Conservation (phyloP, 2,329 filamentous ascomycete genomes). For the Penicillium sp. region DNA sequence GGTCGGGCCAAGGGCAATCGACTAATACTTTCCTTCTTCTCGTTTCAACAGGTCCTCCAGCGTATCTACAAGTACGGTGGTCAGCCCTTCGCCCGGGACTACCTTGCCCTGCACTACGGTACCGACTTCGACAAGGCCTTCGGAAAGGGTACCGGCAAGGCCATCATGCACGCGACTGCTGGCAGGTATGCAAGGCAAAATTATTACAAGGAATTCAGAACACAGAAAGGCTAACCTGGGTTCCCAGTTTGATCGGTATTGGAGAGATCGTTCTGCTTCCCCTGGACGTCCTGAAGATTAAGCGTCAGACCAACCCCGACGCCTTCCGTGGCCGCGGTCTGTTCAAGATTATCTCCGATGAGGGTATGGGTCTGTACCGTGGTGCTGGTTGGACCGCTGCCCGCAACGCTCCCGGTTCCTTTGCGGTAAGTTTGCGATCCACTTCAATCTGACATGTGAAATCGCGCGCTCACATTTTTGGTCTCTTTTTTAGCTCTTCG, state of each 20-base stretch:
- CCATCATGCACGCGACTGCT: constrained; percentile 95
- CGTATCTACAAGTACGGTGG: constrained; percentile 98
- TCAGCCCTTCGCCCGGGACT: constrained; percentile 93
- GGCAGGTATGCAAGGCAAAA: constrained; percentile 67
- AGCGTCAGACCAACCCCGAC: constrained; percentile 98
- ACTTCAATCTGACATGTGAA: constrained; percentile 20
- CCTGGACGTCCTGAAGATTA: constrained; percentile 98
- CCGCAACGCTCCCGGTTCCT: constrained; percentile 93
- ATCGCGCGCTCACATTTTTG: constrained; percentile 7
- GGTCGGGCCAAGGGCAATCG: background rate
- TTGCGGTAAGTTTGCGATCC: constrained; percentile 70
- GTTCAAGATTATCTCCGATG: constrained; percentile 85
- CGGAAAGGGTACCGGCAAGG: constrained; percentile 96
- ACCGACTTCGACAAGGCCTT: constrained; percentile 85
- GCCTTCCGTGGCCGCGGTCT: constrained; percentile 94
- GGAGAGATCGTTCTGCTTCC: constrained; percentile 95
- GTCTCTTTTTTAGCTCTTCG: constrained; percentile 72
- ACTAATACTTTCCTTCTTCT: background rate
- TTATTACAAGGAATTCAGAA: background rate
- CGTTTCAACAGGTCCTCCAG: constrained; percentile 71
- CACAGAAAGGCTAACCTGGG: constrained; percentile 12
- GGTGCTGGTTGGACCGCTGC: constrained; percentile 98
- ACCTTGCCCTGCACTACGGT: constrained; percentile 77
- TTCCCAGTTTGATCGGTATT: constrained; percentile 81
- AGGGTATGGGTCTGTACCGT: constrained; percentile 93